phyloP scores from a whole-genome alignment of 441 rosid genomes.

The Adansonia madagascariensis region DNA sequence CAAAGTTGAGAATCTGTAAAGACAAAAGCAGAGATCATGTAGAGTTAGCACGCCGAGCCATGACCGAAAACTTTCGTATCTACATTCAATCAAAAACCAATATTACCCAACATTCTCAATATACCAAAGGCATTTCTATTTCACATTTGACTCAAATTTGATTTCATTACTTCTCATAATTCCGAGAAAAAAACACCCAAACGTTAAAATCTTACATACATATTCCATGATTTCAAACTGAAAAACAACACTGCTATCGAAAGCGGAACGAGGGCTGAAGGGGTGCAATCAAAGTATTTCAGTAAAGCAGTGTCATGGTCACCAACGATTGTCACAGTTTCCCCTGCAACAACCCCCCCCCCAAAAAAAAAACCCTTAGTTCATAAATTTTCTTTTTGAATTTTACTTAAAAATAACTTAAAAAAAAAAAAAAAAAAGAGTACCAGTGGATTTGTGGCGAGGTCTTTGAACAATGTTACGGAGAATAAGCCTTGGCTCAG shows the following conservation, averaged over 20 bases:
- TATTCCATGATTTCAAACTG: conserved; percentile 96
- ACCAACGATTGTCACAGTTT: conserved; percentile 87
- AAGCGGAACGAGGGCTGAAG: conserved; percentile 93
- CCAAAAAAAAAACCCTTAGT: not conserved
- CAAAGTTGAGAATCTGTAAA: conserved; percentile 84
- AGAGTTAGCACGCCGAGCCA: not conserved
- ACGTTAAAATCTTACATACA: conserved; percentile 47
- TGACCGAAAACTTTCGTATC: not conserved
- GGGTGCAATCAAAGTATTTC: conserved; percentile 89
- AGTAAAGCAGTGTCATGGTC: conserved; percentile 72
- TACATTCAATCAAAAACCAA: not conserved
- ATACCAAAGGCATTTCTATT: conserved; percentile 35
- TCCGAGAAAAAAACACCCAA: not conserved
- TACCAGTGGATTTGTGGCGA: conserved; percentile 88
- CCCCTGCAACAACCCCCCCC: conserved; percentile 53
- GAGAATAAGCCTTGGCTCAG: conserved; percentile 83
- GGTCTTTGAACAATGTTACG: conserved; percentile 97
- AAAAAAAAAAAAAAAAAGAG: not conserved
- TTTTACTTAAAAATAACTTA: not conserved
- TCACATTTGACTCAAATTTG: not conserved
- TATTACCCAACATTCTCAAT: not conserved
- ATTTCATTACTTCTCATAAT: not conserved
- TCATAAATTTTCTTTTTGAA: not conserved
- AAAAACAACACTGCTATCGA: conserved; percentile 84
- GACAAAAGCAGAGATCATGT: not conserved